Base-by-base conservation (phyloP, 495 filamentous ascomycete species). In the Tuber umbilicatum region DNA sequence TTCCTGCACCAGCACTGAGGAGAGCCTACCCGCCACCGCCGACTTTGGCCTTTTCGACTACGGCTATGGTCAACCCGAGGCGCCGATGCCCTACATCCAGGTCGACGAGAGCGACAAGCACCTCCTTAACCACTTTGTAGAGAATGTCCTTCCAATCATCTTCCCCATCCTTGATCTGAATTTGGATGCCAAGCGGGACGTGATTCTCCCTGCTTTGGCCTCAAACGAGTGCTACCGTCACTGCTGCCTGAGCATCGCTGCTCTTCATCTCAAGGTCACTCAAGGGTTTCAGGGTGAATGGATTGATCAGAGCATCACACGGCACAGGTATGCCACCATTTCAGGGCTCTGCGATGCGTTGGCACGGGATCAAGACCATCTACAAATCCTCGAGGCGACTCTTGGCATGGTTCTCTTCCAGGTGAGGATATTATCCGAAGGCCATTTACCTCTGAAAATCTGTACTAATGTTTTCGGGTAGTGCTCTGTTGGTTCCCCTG, bases 331-430 rank as follows among this genome's bases (percentile, higher is more conserved):
- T 82, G 91, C 93, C 39, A 94, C 94, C 21, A 92, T 99, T 79
- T 89, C 91, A 2, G 88, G 93, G 76, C 87, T 99, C 2, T 97
- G 93, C 84, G 89, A 94, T 75, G 92, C 94, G 0, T 86, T 98
- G 43, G 89, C 89, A 75, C 85, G 87, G 42, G 94, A 99, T 79
- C 88, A 89, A 77, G 86, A 97, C 76, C 93, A 97, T 83, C 87
- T 91, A 69, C 87, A 94, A 80, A 97, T 97, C 77, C 88, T 99
- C 19, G 95, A 99, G 84, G 93, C 95, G 3, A 94, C 94, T 1
- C 86, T 99, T 12, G 95, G 93, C 70, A 94, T 99, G 89, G 97
- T 97, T 75, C 94, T 98, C 85, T 99, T 97, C 87, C 94, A 97
- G 79, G 60, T 74, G 55, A 35, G 68, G n/a, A 71, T 12, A 64